Evolutionary conservation across 2,329 filamentous ascomycete genomes (phyloP), one percentile per base, ranked within the genome.

Genomic region (Pleomassaria siparia): DNA sequence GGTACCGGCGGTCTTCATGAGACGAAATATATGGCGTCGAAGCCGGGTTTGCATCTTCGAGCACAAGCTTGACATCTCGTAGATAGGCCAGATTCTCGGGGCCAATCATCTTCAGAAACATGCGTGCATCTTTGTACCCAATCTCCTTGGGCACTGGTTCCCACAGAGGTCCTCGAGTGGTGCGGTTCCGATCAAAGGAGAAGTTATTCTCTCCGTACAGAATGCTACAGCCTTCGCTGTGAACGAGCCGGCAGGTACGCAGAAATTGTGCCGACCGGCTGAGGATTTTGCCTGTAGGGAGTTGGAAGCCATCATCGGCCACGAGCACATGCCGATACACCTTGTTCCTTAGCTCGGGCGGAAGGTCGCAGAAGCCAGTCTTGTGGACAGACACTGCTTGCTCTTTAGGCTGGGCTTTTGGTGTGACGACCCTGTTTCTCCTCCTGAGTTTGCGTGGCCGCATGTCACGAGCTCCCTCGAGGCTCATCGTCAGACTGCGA

Each of bases 121-220:
- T 67, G 13, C 41, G 41, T 5, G 36, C 16, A n/a, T 44, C 41
- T 29, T 44, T 32, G 61, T 76, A 80, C 32, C 76, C 77, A 28
- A 79, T 68, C 55, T 78, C 76, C 46, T 69, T 73, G 47, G 70
- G 73, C 15, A 68, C 57, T 2, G 61, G 53, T 28, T 68, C 67
- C 64, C 71, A 77, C 65, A 71, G 77, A 28, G 54, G 67, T 47
- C 55, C 68, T 33, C 74, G 71, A 3, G 57, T 67, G n/a, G 53
- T 51, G 37, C 51, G 54, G 45, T 67, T 71, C 29, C 72, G 71
- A 32, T 67, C 62, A 50, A 80, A 76, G 30, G 64, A 51, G 60
- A 80, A 80, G 2, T 59, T 64, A 53, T 80, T 79, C 51, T 77
- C 72, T n/a, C 74, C 69, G 51, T 80, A 80, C 0, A 80, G 64